These are phyloP conservation scores for Gentiana dahurica DNA, from an alignment of 257 asterid genomes.

Conservation along the genomic window DNA sequence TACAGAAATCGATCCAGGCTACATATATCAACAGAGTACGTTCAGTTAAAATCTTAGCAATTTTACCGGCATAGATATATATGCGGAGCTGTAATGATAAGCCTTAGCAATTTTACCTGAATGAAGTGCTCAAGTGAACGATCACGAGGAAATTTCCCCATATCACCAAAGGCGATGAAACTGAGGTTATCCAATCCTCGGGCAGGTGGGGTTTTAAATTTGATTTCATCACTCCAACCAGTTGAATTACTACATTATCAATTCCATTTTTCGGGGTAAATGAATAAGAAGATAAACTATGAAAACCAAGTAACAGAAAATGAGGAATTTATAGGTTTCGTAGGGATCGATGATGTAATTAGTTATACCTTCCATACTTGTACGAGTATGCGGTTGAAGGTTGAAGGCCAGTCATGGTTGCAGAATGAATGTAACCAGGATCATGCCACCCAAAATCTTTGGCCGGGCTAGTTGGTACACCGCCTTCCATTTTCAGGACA, in stretches of 20 bases:
- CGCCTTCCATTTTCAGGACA: conserved; percentile 13
- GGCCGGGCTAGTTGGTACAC: conserved; percentile 37
- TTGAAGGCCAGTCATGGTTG: conserved; percentile 43
- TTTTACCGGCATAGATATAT: conserved; percentile 35
- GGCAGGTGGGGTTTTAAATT: conserved; percentile 59
- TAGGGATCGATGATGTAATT: too few relatives aligned
- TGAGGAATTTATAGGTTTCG: too few relatives aligned
- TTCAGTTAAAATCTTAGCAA: too few relatives aligned
- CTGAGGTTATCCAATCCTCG: conserved; percentile 52
- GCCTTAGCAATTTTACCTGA: conserved; percentile 30
- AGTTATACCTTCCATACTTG: conserved; percentile 63
- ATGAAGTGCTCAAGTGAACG: conserved; percentile 61
- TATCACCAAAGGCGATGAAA: conserved; percentile 74
- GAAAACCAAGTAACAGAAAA: too few relatives aligned
- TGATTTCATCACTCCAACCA: conserved; percentile 63
- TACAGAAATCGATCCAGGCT: too few relatives aligned
- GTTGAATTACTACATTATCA: conserved; percentile 32
- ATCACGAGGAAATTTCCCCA: conserved; percentile 92
- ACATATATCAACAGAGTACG: too few relatives aligned
- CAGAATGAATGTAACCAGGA: conserved; percentile 84
- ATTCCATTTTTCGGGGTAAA: too few relatives aligned
- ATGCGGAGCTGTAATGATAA: too few relatives aligned
- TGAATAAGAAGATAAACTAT: too few relatives aligned
- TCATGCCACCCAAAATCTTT: conserved; percentile 93
- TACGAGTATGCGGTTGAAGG: conserved; percentile 55